Evolutionary conservation across 257 asterid genomes (phyloP), one percentile per base, ranked within the genome.

Genomic region (Scutellaria galericulata): DNA sequence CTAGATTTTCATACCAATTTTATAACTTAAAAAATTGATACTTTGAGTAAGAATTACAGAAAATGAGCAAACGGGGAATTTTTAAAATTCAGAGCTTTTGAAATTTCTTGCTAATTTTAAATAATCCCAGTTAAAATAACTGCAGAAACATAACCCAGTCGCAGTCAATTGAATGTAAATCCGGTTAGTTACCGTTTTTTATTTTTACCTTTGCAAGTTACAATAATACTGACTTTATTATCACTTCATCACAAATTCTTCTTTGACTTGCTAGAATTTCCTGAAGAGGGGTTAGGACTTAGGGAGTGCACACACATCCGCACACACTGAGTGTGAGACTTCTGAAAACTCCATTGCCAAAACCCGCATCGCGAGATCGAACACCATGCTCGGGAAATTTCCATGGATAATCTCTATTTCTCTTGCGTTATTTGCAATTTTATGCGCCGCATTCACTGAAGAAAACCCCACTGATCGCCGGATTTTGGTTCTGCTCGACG

Each of bases 401-500:
- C 20, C 66, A 0, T 39, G 63, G 42, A 14, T 60, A 20, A 37
- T 80, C 54, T 53, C 60, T 14, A 51, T 80, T 54, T 52, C 80
- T 31, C 8, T 74, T 52, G 75, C 79, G 7, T 54, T 72, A 7
- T 62, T 80, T 7, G 78, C 83, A 50, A 48, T 59, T 59, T 59
- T 82, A 3, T 82, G 85, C 83, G 57, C 76, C 44, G 83, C 92
- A 40, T 89, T 91, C 83, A 86, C 93, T 5, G 90, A 86, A 46
- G 90, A 87, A 37, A 83, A 72, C 52, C 95, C 96, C 62, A 83
- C 88, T 5, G 93, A 88, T 80, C 87, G 93, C 41, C 86, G 90
- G 68, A 55, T 89, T 65, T 71, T 91, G 80, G 93, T 91, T 51
- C 77, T 91, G 67, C 83, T 91, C 12, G 93, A 89, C 15, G 90